Conservation (phyloP, 805 yeast species). For the Candida taoyuanica region DNA sequence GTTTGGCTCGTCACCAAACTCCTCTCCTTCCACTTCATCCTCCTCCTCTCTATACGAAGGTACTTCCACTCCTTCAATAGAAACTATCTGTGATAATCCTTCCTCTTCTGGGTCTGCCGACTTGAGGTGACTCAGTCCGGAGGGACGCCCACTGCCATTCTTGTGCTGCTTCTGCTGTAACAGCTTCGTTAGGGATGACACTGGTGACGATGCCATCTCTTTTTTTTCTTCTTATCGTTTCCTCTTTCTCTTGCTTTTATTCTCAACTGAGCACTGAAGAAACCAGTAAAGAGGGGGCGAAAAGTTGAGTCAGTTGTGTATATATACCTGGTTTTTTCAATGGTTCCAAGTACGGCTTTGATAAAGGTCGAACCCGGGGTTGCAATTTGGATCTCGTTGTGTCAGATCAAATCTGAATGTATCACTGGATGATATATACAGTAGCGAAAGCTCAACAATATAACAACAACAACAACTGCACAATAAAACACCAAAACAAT, state of each 20-base stretch:
- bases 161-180: slow-evolving; percentile 24
- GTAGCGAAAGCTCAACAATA: no score
- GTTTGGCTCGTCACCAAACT: slow-evolving; percentile 9
- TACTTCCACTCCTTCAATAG: slow-evolving; percentile 29
- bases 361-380: no score
- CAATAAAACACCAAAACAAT: no score
- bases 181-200: slow-evolving; percentile 27
- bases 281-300: no score
- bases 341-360: no score
- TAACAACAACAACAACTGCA: no score
- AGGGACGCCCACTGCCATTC: slow-evolving; percentile 4
- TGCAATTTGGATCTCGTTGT: no score
- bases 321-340: no score
- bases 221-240: background rate
- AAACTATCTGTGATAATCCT: slow-evolving; percentile 22
- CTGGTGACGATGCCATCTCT: slow-evolving; percentile 17
- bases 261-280: no score
- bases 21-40: slow-evolving; percentile 7
- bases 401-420: no score
- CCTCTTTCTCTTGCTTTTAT: background rate
- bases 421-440: no score
- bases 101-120: slow-evolving; percentile 8
- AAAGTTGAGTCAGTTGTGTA: no score
- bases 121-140: slow-evolving; percentile 7
- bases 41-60: slow-evolving; percentile 6